Evolutionary conservation across 2,329 filamentous ascomycete species (phyloP).

Genomic region (Cytospora leucostoma): DNA sequence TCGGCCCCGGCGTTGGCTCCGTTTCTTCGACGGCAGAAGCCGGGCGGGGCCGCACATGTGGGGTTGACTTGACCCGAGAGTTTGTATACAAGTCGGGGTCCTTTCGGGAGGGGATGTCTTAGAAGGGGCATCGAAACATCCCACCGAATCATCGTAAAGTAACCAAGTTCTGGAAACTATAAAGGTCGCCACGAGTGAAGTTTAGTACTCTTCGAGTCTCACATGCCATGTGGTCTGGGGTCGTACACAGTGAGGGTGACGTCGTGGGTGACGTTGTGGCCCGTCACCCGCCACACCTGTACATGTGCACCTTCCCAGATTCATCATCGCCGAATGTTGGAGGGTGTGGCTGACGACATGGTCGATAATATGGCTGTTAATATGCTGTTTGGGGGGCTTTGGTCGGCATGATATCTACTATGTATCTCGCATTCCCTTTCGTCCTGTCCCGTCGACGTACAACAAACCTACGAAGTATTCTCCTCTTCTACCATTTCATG

Average conservation of each 20-base stretch:
- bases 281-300: slow-evolving; percentile 21
- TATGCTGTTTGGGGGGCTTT: background rate
- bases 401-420: background rate
- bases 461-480: background rate
- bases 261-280: slow-evolving; percentile 27
- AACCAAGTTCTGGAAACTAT: background rate
- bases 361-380: background rate
- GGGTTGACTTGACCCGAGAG: background rate
- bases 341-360: slow-evolving; percentile 26
- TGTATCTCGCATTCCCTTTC: background rate
- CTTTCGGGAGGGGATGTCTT: background rate
- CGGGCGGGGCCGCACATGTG: background rate
- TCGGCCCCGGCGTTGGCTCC: background rate
- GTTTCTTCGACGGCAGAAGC: background rate
- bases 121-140: background rate
- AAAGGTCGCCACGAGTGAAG: background rate
- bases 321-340: background rate
- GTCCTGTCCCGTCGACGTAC: background rate
- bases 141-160: background rate
- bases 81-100: background rate
- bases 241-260: slow-evolving; percentile 18
- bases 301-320: background rate
- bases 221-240: slow-evolving; percentile 3
- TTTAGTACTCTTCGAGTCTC: background rate
- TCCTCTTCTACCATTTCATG: background rate